phyloP scores from a whole-genome alignment of 2,329 filamentous ascomycete genomes.

The Aureobasidium sp. region DNA sequence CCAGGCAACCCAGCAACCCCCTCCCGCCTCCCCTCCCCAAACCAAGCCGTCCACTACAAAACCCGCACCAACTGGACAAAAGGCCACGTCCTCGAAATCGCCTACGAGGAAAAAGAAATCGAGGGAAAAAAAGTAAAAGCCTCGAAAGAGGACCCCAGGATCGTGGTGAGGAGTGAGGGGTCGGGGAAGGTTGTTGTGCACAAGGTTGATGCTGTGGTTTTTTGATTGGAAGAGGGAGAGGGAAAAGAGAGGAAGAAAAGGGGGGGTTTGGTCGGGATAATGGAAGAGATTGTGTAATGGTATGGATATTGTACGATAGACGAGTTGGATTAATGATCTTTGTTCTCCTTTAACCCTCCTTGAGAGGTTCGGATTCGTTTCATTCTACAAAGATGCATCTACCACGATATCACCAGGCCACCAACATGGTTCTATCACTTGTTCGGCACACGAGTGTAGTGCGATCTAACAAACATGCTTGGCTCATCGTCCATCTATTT shows the following conservation, averaged over 20 bases:
- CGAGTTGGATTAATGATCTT: background rate
- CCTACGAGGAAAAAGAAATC: slow-evolving; percentile 32
- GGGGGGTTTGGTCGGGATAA: background rate
- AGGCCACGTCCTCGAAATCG: slow-evolving; percentile 35
- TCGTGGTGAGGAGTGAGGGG: slow-evolving; percentile 32
- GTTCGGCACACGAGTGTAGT: too few species aligned
- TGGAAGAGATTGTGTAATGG: background rate
- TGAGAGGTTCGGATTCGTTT: background rate
- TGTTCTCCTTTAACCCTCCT: background rate
- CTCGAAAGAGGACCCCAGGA: slow-evolving; percentile 33
- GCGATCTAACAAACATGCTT: background rate
- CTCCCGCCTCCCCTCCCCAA: slow-evolving; percentile 31
- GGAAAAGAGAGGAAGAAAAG: slow-evolving; percentile 19
- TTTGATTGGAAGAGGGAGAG: slow-evolving; percentile 20
- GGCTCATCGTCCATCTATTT: background rate
- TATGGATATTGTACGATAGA: background rate
- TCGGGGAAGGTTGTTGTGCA: slow-evolving; percentile 36
- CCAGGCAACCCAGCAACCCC: slow-evolving; percentile 25
- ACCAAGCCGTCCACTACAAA: slow-evolving; percentile 36
- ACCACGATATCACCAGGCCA: too few species aligned
- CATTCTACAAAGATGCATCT: background rate
- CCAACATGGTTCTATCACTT: background rate
- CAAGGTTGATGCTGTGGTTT: slow-evolving; percentile 36
- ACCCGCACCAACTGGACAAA: slow-evolving; percentile 31
- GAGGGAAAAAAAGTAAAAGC: slow-evolving; percentile 35